phyloP scores from a whole-genome alignment of 345 rosid genomes.

The Trapa bicornis region DNA sequence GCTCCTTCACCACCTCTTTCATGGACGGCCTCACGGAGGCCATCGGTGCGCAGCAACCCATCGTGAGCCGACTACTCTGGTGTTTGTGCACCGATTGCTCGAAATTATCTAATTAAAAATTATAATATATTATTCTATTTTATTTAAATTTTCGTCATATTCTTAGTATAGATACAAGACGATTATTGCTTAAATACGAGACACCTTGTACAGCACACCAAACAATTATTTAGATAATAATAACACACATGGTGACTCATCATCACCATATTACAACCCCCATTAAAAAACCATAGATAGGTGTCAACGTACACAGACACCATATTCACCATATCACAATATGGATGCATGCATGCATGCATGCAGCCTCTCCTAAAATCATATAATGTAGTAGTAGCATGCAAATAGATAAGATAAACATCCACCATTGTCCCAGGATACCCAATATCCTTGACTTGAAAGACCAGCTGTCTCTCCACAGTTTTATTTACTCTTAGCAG shows the following conservation, averaged over 20 bases:
- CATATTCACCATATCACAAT: too few species aligned
- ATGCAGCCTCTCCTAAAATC: not conserved
- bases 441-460: too few species aligned
- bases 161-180: too few species aligned
- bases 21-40: conserved; percentile 79
- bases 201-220: conserved; percentile 40
- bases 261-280: not conserved
- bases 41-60: conserved; percentile 98
- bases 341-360: too few species aligned
- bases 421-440: not conserved
- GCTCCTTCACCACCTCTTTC: conserved; percentile 92
- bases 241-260: not conserved
- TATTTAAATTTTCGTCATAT: too few species aligned
- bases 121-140: too few species aligned
- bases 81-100: too few species aligned
- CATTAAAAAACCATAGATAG: not conserved
- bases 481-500: not conserved
- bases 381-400: not conserved
- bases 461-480: not conserved
- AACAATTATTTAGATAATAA: too few species aligned
- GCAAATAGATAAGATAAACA: not conserved
- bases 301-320: not conserved
- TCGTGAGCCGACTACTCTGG: conserved; percentile 93
- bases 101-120: too few species aligned
- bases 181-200: too few species aligned